These are phyloP conservation scores for Gracilaria gracilis DNA, from an alignment of 23 red algal species.

Conservation along the genomic window DNA sequence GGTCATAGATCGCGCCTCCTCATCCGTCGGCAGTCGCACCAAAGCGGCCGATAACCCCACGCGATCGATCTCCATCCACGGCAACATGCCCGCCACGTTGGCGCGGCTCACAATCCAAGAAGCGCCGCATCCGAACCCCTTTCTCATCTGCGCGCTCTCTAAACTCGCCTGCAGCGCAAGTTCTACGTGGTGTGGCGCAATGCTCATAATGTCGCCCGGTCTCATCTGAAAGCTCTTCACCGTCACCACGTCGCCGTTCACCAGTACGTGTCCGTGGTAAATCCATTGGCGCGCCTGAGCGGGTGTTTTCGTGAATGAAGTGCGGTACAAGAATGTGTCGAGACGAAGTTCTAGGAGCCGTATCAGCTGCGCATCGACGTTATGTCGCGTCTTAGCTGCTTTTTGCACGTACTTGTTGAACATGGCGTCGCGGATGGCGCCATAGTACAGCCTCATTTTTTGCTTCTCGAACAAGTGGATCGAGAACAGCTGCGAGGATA, in stretches of 20 bases:
- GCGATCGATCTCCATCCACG: conserved; percentile 81
- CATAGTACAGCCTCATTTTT: conserved; percentile 83
- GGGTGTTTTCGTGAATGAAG: conserved; percentile 73
- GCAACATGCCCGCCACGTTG: conserved; percentile 63
- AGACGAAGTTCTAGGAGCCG: conserved; percentile 72
- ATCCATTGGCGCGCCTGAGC: conserved; percentile 78
- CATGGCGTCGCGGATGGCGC: conserved; percentile 61
- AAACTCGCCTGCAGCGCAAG: conserved; percentile 24
- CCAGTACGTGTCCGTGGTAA: conserved; percentile 72
- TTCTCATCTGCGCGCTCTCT: conserved; percentile 43
- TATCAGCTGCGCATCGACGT: conserved; percentile 69
- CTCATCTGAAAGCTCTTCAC: conserved; percentile 43
- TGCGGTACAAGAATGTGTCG: conserved; percentile 82
- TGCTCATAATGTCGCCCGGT: conserved; percentile 64
- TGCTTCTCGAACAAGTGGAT: conserved; percentile 73
- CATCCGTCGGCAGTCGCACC: conserved; percentile 60
- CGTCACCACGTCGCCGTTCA: conserved; percentile 61
- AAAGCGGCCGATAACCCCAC: conserved; percentile 57
- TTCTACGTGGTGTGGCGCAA: conserved; percentile 10
- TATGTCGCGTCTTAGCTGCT: conserved; percentile 22
- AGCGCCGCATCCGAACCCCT: conserved; percentile 53
- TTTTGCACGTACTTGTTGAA: conserved; percentile 63
- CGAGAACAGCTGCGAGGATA: conserved; percentile 51
- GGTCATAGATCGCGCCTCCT: conserved; percentile 62
- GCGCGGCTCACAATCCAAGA: conserved; percentile 38